phyloP scores from a whole-genome alignment of 2,329 filamentous ascomycete genomes.

The Cladosporium sp. region DNA sequence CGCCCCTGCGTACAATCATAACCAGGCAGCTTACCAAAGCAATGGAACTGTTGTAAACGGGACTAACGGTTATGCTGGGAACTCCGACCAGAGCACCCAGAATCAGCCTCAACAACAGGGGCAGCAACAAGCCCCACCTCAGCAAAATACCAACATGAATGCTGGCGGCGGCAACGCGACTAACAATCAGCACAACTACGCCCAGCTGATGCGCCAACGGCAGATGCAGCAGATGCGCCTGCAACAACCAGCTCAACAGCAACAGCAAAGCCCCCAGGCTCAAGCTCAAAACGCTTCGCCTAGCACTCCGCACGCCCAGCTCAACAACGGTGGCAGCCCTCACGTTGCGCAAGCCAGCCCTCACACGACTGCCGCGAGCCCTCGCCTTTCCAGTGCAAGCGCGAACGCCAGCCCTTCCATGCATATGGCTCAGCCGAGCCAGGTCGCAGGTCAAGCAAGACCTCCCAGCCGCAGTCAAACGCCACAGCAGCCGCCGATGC shows the following conservation, averaged over 20 bases:
- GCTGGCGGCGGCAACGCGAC: slow-evolving; percentile 8
- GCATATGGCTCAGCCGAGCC: slow-evolving; percentile 10
- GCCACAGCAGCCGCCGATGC: slow-evolving; percentile 24
- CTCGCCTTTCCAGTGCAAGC: slow-evolving; percentile 19
- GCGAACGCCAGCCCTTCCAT: slow-evolving; percentile 12
- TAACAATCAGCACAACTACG: slow-evolving; percentile 21
- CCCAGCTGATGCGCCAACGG: slow-evolving; percentile 29
- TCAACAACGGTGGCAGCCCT: slow-evolving; percentile 24
- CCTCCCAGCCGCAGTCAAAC: slow-evolving; percentile 29
- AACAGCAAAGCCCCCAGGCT: slow-evolving; percentile 10
- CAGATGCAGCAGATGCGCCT: slow-evolving; percentile 26
- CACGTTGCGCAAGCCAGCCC: slow-evolving; percentile 27
- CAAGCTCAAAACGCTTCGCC: slow-evolving; percentile 18
- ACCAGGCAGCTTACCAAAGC: slow-evolving; percentile 24
- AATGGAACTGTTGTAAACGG: slow-evolving; percentile 20
- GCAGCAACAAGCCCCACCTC: not conserved
- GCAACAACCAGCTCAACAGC: slow-evolving; percentile 25
- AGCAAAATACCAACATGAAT: slow-evolving; percentile 4
- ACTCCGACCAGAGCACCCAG: slow-evolving; percentile 9
- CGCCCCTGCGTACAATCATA: slow-evolving; percentile 23
- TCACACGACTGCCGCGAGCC: slow-evolving; percentile 24
- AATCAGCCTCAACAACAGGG: slow-evolving; percentile 15
- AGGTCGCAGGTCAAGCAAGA: slow-evolving; percentile 15
- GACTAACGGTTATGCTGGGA: slow-evolving; percentile 14
- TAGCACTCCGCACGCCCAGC: slow-evolving; percentile 21